Percentiles rank a stretch among this genome's conserved stretches.
Conservation (phyloP, 192 early-diverging fungal genomes). For the Coemansia javaensis region DNA sequence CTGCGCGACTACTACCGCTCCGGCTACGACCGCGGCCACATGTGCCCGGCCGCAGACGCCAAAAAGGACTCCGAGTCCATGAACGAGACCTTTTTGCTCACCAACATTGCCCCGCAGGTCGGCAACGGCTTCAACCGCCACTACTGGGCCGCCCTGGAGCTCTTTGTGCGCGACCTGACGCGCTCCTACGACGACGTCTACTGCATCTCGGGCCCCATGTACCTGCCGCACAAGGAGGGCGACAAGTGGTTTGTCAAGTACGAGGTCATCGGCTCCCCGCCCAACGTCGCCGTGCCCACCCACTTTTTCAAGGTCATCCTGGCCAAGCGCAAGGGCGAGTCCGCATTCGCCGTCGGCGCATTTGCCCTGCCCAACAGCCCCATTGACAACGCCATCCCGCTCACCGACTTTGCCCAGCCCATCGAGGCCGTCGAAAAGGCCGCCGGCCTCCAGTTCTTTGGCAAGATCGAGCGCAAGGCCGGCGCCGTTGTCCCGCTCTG, state of each 20-base stretch:
- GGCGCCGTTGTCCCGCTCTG: conserved; percentile 36
- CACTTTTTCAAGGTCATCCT: conserved; percentile 92
- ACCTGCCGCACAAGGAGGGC: conserved; percentile 71
- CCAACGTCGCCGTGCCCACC: conserved; percentile 85
- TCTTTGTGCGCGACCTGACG: conserved; percentile 69
- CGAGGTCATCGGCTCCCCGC: conserved; percentile 82
- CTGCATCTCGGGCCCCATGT: conserved; percentile 84
- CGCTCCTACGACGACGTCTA: conserved; percentile 76
- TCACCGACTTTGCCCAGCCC: conserved; percentile 67
- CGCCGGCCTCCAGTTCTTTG: conserved; percentile 67
- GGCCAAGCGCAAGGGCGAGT: conserved; percentile 54
- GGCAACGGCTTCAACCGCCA: conserved; percentile 87
- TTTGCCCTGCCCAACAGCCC: conserved; percentile 84
- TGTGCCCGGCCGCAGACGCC: conserved; percentile 88
- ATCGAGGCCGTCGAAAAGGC: conserved; percentile 69
- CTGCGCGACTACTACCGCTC: conserved; percentile 75
- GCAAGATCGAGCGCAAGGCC: conserved; percentile 48
- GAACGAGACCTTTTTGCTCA: conserved; percentile 81
- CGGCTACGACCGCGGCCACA: conserved; percentile 88
- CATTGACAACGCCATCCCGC: conserved; percentile 60
- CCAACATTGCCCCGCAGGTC: conserved; percentile 78
- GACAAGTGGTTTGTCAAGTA: conserved; percentile 76
- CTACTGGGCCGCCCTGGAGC: conserved; percentile 88
- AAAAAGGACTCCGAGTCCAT: conserved; percentile 66
- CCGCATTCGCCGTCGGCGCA: conserved; percentile 52